Evolutionary conservation across 495 filamentous ascomycete species (phyloP), one percentile per base, ranked within the genome.

Genomic region (Lindgomyces ingoldianus): DNA sequence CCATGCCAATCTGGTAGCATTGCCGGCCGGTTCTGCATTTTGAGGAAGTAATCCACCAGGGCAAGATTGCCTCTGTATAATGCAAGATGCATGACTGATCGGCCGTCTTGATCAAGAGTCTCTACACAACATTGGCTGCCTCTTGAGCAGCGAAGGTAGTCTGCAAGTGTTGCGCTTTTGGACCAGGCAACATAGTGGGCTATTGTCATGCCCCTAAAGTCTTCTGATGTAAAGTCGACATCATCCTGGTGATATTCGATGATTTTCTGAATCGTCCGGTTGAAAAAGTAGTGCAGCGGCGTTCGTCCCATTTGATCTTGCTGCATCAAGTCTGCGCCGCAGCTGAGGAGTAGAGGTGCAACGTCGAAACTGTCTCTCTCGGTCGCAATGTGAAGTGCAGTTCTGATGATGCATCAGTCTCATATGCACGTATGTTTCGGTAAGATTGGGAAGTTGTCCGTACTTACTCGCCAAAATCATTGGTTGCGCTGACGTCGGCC

Each of bases 381-480:
- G 16, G 44, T 25, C 16, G 25, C 50, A 11, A 8, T 19, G 4
- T 57, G 53, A 44, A 57, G 53, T 16, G 53, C 29, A 9, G 53
- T 57, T 44, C 53, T 57, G 10, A 29, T 4, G 24, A 2, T 6
- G 3, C 9, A 24, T 18, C 11, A 52, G 49, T 8, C 22, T 52
- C 22, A n/a, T 24, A 47, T 8, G 6, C 33, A 39, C 6, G 14
- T 6, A 47, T 25, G 8, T 22, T 16, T 25, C 19, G 49, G 26
- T 8, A 24, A 24, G 9, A 52, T 29, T 25, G 25, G 12, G n/a
- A n/a, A n/a, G n/a, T n/a, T n/a, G n/a, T n/a, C n/a, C n/a, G n/a
- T n/a, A 52, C 49, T 4, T 24, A 52, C 49, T 52, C 49, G 49
- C 49, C 49, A 52, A 16, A 25, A 29, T 52, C 25, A 22, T 52